Evolutionary conservation across 2,329 filamentous ascomycete genomes (phyloP), one percentile per base, ranked within the genome.

Genomic region (Sporothrix euskadiensis): DNA sequence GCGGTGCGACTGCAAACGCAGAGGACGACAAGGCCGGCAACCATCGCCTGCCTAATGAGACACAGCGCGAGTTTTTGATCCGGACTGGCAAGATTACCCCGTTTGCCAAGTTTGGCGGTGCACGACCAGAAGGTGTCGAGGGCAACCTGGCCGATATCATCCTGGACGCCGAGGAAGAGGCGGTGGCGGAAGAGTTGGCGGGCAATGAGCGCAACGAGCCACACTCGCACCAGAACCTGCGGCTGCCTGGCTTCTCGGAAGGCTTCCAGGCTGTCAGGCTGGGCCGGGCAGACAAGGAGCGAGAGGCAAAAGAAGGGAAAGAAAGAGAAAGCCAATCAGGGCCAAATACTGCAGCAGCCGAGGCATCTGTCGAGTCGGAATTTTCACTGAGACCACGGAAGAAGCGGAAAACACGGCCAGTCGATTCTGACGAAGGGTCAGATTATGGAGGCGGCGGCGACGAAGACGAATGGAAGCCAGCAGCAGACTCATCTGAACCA

Each of bases 71-170:
- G 65, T 99, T 92, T 80, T 87, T 99, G 65, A 96, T 99, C 68
- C 90, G 96, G 39, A 99, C 95, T 0, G 96, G 96, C 75, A 98
- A 98, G 83, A 98, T 99, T 77, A 99, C 96, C 0, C 96, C 96
- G 0, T 99, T 99, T 79, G 92, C 94, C 8, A 92, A 91, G 76
- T 88, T 97, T 77, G 89, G 89, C 35, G 86, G 88, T 16, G 86
- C 88, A n/a, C 83, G 90, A 1, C 85, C 85, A 3, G 84, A 88
- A 39, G 89, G 87, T 3, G 85, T 90, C 2, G 86, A 90, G 61
- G 91, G 91, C 1, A 91, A 90, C 74, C 84, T 97, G 19, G 91
- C 92, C 12, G 90, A 94, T 78, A 91, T 91, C 1, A 87, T 97
- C 74, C 84, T 94, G 16, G 93, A 97, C 79, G 94, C 92, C 0